These are phyloP conservation scores for Selaginella tamariscina DNA, from an alignment of 75 land plant genomes.

Conservation along the genomic window DNA sequence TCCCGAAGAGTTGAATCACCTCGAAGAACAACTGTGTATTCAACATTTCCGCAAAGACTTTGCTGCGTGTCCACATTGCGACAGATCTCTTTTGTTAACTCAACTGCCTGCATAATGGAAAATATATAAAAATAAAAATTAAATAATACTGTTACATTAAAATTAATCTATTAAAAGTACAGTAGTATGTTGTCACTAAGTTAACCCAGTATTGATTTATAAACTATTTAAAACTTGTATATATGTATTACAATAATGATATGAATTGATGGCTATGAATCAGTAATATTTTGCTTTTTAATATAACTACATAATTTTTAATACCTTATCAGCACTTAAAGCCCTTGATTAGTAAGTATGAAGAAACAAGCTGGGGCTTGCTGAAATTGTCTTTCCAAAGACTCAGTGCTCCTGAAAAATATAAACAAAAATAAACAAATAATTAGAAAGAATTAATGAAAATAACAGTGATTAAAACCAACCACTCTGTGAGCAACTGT, in stretches of 20 bases:
- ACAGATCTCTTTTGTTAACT: conserved; percentile 63
- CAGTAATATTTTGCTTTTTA: background rate
- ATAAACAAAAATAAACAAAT: background rate
- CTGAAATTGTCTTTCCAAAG: conserved; percentile 59
- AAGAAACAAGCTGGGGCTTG: conserved; percentile 70
- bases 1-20: conserved; percentile 99
- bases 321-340: conserved; percentile 75
- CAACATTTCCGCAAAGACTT: conserved; percentile 29
- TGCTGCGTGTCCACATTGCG: conserved; percentile 55
- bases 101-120: conserved; percentile 41
- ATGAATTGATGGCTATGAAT: no score
- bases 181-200: no score
- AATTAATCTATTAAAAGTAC: background rate
- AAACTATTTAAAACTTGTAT: no score
- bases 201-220: no score
- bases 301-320: background rate
- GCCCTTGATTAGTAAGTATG: conserved; percentile 92
- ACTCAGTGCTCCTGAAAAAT: conserved; percentile 47
- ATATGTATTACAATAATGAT: no score
- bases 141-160: no score
- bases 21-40: conserved; percentile 78
- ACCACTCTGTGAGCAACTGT: conserved; percentile 97
- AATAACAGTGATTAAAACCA: conserved; percentile 3
- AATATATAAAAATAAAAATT: background rate
- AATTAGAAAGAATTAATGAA: background rate